Base-by-base conservation (phyloP, 768 basidiomycete species). In the Guyanaporus albipodus region DNA sequence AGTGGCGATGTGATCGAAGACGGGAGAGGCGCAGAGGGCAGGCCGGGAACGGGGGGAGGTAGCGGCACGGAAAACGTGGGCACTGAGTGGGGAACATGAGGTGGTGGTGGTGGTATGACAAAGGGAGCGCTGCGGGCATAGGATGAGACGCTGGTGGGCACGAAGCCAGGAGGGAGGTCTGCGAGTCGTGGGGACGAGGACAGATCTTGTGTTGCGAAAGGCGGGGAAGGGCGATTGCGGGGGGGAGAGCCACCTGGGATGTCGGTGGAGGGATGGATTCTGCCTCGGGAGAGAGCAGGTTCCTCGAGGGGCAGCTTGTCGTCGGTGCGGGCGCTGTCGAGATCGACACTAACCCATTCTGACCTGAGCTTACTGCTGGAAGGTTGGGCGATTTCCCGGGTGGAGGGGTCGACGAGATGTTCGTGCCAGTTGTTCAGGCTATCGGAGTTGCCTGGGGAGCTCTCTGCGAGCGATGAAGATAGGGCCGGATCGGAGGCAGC, bases 261-360 rank as follows among this genome's bases (percentile, higher is more conserved):
- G 27, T 38, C 44, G 17, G 46, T 2, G 28, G 63, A 42, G 34
- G 59, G 65, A 14, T 47, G 52, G 23, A 55, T 52, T 33, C 42
- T 48, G 6, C 55, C 48, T 29, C 46, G 49, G 11, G 15, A 23
- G 21, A 58, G 54, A 28, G 42, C 14, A 23, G 48, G 12, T 40
- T 65, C 61, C 31, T 55, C 42, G 38, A 46, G 46, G 45, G n/a
- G n/a, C n/a, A 38, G 57, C 33, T 67, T 63, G 21, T 58, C 59
- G 27, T 67, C 67, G 44, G 60, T 59, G 36, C 29, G 45, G 12
- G 46, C 48, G 9, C 61, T 60, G 40, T 78, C 77, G 52, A 73
- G 58, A 29, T 77, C 76, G 9, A 64, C 70, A 58, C 73, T 74
- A 14, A 75, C 71, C 64, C 61, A 71, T 0, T 69, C 69, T 18